Evolutionary conservation across 139 green algal species (phyloP).

Genomic region (Monoraphidium neglectum): DNA sequence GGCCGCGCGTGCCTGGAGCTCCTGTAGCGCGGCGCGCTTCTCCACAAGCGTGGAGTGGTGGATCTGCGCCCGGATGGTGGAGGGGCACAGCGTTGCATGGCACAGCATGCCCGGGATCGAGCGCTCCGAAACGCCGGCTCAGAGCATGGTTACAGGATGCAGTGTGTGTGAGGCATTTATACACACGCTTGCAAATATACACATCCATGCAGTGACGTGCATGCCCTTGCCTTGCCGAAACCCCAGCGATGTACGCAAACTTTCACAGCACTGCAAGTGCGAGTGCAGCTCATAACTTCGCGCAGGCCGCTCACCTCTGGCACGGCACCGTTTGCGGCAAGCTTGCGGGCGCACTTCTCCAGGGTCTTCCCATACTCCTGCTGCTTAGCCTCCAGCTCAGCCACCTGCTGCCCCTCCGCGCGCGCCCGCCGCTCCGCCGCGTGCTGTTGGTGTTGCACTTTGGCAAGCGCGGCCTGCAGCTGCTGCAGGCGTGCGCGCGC

Average conservation of each 20-base stretch:
- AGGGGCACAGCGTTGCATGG: no score
- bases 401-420: background rate
- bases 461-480: background rate
- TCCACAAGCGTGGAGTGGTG: slow-evolving; percentile 10
- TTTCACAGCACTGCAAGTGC: no score
- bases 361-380: slow-evolving; percentile 3
- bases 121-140: no score
- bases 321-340: slow-evolving; percentile 1
- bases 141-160: no score
- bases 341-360: background rate
- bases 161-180: no score
- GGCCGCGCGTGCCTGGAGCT: slow-evolving; percentile 4
- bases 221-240: no score
- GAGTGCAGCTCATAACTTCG: background rate
- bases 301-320: slow-evolving; percentile 9
- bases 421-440: background rate
- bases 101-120: no score
- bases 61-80: slow-evolving; percentile 1
- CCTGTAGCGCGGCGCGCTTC: background rate
- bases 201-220: no score
- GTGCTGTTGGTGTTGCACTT: background rate
- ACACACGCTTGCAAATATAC: background rate
- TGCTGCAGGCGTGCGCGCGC: no score
- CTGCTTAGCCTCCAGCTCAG: slow-evolving; percentile 1
- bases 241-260: no score